Evolutionary conservation across 495 filamentous ascomycete species (phyloP), one percentile per base, ranked within the genome.

Genomic region (Penicillium odoratum): DNA sequence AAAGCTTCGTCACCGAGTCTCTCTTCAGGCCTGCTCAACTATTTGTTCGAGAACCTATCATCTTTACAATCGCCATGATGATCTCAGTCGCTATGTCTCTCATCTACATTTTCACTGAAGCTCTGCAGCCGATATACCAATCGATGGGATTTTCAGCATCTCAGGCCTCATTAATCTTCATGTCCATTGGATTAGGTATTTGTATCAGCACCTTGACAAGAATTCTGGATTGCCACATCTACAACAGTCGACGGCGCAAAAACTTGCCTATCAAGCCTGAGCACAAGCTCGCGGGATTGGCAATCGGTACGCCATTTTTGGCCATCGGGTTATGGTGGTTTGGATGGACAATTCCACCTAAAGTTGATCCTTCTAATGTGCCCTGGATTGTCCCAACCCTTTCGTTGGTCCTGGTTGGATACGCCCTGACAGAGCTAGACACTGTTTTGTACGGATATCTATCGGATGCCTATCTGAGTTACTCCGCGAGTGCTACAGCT

Each of bases 61-160:
- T 83, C 18, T 72, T 78, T 48, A 62, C 73, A 5, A 73, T 78
- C 13, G 66, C 79, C 4, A 64, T 76, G 34, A 77, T 80, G 65
- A 74, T 71, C 9, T 76, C 80, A 13, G 59, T 77, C 10, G 74
- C 74, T 26, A 78, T 75, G 58, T 78, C 74, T 3, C 65, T 83
- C n/a, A 75, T 83, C 34, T 85, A 83, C 52, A 77, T 83, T 10
- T 83, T 82, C 58, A 78, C 80, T 3, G 78, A 83, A 63, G 75
- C 78, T 7, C 59, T 82, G 0, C 72, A 70, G 0, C 67, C 71
- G 1, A 73, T 84, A 30, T 83, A 78, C 54, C 58, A 69, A 28
- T 63, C 67, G 0, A 75, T 79, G 61, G 77, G 74, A 7, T 75
- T 82, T 51, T 53, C 60, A 3, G 28, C 60, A 0, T 52, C 67